Evolutionary conservation across 805 yeast genomes (phyloP).

Genomic region (Saccharomycopsis sp.): DNA sequence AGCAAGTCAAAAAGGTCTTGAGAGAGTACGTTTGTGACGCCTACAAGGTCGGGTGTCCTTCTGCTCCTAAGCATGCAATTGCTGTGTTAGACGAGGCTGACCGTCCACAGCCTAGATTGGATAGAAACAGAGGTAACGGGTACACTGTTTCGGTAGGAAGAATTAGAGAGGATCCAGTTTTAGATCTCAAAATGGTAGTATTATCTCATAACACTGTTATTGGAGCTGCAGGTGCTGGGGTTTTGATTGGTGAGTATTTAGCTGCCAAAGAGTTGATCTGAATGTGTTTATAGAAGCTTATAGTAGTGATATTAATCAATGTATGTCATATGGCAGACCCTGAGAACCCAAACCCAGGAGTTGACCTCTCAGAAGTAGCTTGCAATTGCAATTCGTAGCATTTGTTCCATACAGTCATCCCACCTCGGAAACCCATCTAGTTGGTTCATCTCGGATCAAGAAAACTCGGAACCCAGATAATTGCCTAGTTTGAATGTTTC

Average conservation of each 20-base stretch:
- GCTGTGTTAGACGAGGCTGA: constrained; percentile 87
- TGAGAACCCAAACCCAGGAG: too few relatives aligned
- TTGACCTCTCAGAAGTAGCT: too few relatives aligned
- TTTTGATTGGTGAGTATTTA: constrained; percentile 88
- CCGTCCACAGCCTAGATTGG: constrained; percentile 97
- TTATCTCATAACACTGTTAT: constrained; percentile 94
- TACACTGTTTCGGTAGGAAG: constrained; percentile 94
- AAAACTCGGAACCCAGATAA: too few relatives aligned
- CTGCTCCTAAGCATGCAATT: constrained; percentile 90
- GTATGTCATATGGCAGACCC: too few relatives aligned
- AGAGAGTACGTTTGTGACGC: constrained; percentile 81
- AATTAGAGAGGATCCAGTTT: constrained; percentile 84
- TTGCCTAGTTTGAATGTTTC: too few relatives aligned
- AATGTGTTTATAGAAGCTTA: neutral
- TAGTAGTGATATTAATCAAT: too few relatives aligned
- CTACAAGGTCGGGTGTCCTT: constrained; percentile 66
- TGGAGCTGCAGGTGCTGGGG: constrained; percentile 99
- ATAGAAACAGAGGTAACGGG: constrained; percentile 91
- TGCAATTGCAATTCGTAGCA: too few relatives aligned
- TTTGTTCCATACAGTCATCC: too few relatives aligned
- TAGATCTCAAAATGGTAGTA: constrained; percentile 96
- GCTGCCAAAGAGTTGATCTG: constrained; percentile 69
- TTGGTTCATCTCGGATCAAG: too few relatives aligned
- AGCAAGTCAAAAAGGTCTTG: constrained; percentile 64
- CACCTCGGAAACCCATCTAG: too few relatives aligned